Base-by-base conservation (phyloP, 1,284 basidiomycete genomes). In the Pterulicium gracile region DNA sequence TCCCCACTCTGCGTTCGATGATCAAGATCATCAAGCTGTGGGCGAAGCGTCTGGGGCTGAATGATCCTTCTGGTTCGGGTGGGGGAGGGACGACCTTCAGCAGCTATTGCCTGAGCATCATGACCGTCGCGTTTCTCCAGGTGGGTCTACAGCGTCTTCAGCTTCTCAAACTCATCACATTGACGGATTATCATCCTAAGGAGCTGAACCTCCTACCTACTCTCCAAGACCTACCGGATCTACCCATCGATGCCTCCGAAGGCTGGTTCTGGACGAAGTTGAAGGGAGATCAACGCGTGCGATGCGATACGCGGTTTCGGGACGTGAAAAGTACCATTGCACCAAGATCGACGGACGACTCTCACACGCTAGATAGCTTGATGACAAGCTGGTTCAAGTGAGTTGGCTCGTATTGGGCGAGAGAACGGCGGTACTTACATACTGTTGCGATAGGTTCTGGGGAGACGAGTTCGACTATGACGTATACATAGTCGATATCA, bases 51-150 rank as follows among this genome's bases (percentile, higher is more conserved):
- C 58, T 65, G 2, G 68, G 64, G 0, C 54, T 78, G 46, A 80
- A 79, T 52, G 56, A 58, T n/a, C 68, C 77, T 1, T 54, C 59
- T 22, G 48, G 48, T 3, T 45, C 36, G 3, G n/a, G n/a, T 0
- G 47, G 50, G 2, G 56, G 55, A 10, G 50, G 55, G 0, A 44
- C 54, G 1, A 68, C 69, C 2, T 79, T 79, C 52, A 78, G 71
- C 52, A 80, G 77, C 51, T 80, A 79, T 57, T 63, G 76, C 2
- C 56, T 79, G n/a, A 61, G 66, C 3, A 50, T 80, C 52, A 79
- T 81, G 77, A 72, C 70, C 0, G 67, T 80, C 20, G 72, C 62
- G 0, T 69, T 69, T 47, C 55, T 79, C 3, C 79, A 80, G 64
- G 77, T 77, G 42, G 43, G 61, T 5, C 7, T n/a, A 15, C 15